Percentiles rank a stretch among this genome's conserved stretches.
These are phyloP conservation scores for Russula ochroleuca DNA, from an alignment of 768 basidiomycete genomes.

Conservation along the genomic window DNA sequence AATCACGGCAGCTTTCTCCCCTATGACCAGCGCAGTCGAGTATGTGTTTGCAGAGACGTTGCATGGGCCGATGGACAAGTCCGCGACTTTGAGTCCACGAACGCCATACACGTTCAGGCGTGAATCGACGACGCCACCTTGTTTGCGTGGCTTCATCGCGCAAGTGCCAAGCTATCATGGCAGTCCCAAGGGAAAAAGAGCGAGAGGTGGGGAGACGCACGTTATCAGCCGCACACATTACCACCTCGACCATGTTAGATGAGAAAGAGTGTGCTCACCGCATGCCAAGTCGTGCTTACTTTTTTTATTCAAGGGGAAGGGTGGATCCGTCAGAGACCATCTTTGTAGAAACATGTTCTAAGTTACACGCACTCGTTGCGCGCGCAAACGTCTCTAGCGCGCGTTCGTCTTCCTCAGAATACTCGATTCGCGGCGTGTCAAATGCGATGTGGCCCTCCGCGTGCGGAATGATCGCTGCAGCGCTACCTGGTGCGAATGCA, in stretches of 20 bases:
- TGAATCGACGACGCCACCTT: conserved; percentile 59
- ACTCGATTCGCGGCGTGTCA: conserved; percentile 33
- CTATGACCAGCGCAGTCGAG: conserved; percentile 44
- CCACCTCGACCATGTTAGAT: no score
- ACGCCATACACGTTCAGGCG: conserved; percentile 62
- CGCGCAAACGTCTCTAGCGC: conserved; percentile 35
- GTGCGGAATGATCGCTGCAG: conserved; percentile 26
- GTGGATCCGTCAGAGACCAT: not conserved
- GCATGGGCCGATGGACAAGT: conserved; percentile 40
- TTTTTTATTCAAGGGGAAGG: no score
- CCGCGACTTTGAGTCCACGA: conserved; percentile 51
- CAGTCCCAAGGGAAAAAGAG: not conserved
- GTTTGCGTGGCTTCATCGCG: conserved; percentile 57
- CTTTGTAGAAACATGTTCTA: not conserved
- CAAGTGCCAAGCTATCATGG: conserved; percentile 61
- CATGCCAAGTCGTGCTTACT: conserved; percentile 18
- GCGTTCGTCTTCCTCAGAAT: conserved; percentile 36
- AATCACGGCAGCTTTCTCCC: conserved; percentile 59
- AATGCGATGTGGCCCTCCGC: conserved; percentile 30
- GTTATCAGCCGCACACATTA: not conserved
- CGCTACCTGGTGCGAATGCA: conserved; percentile 32
- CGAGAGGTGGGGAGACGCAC: no score
- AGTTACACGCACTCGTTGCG: conserved; percentile 11
- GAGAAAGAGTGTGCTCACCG: conserved; percentile 6
- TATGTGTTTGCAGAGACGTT: conserved; percentile 45